Evolutionary conservation across 2,329 filamentous ascomycete genomes (phyloP), one percentile per base, ranked within the genome.

Genomic region (Chaetomiaceae sp.): DNA sequence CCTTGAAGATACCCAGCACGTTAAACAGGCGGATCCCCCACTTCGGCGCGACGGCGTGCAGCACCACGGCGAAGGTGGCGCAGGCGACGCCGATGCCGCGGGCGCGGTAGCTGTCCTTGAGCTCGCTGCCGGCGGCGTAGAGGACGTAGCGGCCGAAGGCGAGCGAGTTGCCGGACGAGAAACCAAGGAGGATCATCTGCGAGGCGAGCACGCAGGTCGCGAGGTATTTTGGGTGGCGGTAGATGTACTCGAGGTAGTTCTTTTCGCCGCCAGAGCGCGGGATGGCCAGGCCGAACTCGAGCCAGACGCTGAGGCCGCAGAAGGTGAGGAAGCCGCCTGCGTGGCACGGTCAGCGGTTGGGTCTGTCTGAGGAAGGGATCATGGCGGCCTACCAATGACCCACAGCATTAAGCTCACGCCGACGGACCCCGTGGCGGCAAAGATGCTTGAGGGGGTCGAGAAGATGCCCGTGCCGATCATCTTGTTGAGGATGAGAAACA

Each of bases 201-300:
- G 80, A 71, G 3, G 81, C 80, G 31, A 85, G 71, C 2, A 85
- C 74, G 56, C 79, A 81, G 0, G 80, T 82, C 1, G 81, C 76
- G 1, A 85, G 66, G 65, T 83, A 82, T 53, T 75, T 77, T 0
- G 82, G 82, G 20, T 72, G 75, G 2, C 74, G 74, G 67, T 83
- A 85, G 15, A 82, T 78, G n/a, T 78, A 73, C 62, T 85, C 82
- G 44, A 85, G 77, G 63, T 85, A 85, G 65, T 84, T 82, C 72
- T 85, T 85, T 58, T 85, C 82, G 19, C 83, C 83, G 14, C 83
- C 82, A 14, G 79, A 83, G 33, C 78, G 72, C 2, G 82, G 82
- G 33, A 84, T 83, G 4, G 79, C 80, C 4, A 82, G 73, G 22
- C 82, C 82, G 59, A 84, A 84, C 61, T 85, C 83, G 45, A 85